Conservation (phyloP, 2,329 filamentous ascomycete genomes). For the Neofusicoccum kwambonambiense region DNA sequence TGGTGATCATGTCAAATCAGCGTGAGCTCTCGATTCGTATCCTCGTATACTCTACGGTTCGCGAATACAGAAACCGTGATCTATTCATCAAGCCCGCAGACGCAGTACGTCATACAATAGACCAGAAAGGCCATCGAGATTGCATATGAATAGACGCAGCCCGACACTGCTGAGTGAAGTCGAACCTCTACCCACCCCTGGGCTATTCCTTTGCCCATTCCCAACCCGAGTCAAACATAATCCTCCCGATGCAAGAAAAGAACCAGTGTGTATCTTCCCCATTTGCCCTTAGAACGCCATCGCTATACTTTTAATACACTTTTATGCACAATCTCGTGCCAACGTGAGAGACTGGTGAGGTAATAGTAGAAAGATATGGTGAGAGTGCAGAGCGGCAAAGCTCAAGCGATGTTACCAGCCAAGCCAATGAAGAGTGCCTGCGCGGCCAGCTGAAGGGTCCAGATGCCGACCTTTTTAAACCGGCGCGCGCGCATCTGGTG, state of each 20-base stretch:
- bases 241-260: neutral
- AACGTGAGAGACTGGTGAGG: neutral
- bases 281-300: neutral
- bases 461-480: constrained; percentile 94
- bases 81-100: neutral
- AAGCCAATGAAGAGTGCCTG: constrained; percentile 95
- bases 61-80: neutral
- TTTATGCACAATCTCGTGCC: constrained; percentile 12
- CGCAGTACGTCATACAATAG: neutral
- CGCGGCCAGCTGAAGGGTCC: constrained; percentile 88
- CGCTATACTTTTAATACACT: constrained; percentile 14
- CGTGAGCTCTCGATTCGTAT: neutral
- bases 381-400: neutral
- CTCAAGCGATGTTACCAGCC: constrained; percentile 70
- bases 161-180: neutral
- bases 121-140: neutral
- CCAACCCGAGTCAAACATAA: neutral
- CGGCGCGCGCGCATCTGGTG: constrained; percentile 81
- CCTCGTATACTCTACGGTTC: neutral
- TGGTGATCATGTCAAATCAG: neutral
- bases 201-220: neutral
- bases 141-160: neutral
- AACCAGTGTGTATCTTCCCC: neutral
- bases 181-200: neutral
- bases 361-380: neutral